Base-by-base conservation (phyloP, 768 basidiomycete genomes). In the Steccherinum ochraceum region DNA sequence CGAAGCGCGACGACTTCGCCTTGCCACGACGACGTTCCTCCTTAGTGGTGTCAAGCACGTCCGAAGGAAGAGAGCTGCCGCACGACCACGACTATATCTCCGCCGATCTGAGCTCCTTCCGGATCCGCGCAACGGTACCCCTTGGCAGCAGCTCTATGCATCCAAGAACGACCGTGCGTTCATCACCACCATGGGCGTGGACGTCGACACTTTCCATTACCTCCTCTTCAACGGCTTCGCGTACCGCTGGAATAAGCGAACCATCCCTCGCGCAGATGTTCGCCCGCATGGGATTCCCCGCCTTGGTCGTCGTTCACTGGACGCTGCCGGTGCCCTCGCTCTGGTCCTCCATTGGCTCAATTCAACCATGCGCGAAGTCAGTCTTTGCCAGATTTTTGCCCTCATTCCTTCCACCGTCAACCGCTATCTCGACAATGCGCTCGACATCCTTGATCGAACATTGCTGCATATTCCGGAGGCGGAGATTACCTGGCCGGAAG, bases 331-430 rank as follows among this genome's bases (percentile, higher is more conserved):
- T 40, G 73, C 66, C 1, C 62, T 77, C 5, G 70, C 73, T 1
- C 67, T 74, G 2, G 46, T 66, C 1, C 60, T 76, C 0, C 72
- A 77, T 48, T 74, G 61, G n/a, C 59, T 76, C 3, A 63, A 60
- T 46, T 74, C 73, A 0, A 67, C 68, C 1, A 75, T 75, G 67
- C 60, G 24, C 1, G 66, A 74, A 39, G 57, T 63, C 5, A 66
- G 54, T 41, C 58, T 76, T 1, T 65, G 67, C 40, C 66, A 72
- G 35, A 71, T 75, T 0, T 77, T 77, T 59, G 69, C 68, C 0
- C 42, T 75, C 12, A 69, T 72, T 40, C 69, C 72, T 3, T 30
- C 69, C 3, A 73, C 69, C 0, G 56, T 64, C 5, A 67, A 64
- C 0, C 52, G 62, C 0, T 76, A 75, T 46, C 56, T 75, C 52